Evolutionary conservation across 805 yeast genomes (phyloP).

Genomic region (Cyberlindnera americana): DNA sequence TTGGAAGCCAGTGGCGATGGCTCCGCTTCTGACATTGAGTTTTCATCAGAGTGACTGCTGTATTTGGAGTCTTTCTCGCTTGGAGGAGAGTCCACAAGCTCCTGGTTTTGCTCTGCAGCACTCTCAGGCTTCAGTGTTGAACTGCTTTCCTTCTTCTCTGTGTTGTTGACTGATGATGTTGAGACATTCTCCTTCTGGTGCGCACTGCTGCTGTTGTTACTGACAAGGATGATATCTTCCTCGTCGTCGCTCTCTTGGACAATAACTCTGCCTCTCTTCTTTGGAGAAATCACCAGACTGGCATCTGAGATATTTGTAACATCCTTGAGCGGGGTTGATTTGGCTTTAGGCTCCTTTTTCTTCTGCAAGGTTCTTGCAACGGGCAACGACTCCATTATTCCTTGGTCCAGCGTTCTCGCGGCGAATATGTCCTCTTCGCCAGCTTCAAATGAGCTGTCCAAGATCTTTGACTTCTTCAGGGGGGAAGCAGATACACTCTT

Average conservation of each 20-base stretch:
- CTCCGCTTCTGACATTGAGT: conserved; percentile 6
- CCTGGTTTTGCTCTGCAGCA: neutral
- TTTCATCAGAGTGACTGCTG: neutral
- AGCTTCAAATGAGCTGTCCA: conserved; percentile 24
- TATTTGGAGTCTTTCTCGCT: neutral
- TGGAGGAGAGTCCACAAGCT: neutral
- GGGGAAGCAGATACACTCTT: conserved; percentile 10
- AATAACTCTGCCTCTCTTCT: conserved; percentile 4
- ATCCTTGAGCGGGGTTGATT: conserved; percentile 12
- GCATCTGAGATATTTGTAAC: conserved; percentile 14
- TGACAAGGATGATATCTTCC: conserved; percentile 22
- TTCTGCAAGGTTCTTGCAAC: neutral
- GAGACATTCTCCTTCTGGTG: neutral
- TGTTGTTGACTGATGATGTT: too few relatives aligned
- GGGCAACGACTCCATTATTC: conserved; percentile 5
- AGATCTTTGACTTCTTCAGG: conserved; percentile 18
- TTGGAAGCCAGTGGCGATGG: conserved; percentile 17
- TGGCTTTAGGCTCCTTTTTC: neutral
- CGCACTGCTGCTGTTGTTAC: conserved; percentile 23
- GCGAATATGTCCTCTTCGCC: conserved; percentile 20
- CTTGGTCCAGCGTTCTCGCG: conserved; percentile 9
- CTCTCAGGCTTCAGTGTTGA: conserved; percentile 9
- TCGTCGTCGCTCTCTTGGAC: conserved; percentile 4
- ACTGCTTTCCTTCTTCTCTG: conserved; percentile 3
- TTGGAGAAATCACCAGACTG: conserved; percentile 5